phyloP scores from a whole-genome alignment of 345 rosid genomes.

The Arabis hirsuta region DNA sequence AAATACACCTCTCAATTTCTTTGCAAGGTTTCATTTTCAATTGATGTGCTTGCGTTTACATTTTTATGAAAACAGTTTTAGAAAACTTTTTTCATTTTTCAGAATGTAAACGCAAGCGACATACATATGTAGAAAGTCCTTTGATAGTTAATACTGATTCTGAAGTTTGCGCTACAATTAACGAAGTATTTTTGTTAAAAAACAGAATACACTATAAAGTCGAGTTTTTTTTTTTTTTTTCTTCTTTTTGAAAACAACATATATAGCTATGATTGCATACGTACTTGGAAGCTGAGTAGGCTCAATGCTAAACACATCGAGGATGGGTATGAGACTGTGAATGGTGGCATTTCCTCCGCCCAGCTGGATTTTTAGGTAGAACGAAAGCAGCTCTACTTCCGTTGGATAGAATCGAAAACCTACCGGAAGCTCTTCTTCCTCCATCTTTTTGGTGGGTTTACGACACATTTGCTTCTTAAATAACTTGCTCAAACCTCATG shows the following conservation, averaged over 20 bases:
- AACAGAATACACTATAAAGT: neutral
- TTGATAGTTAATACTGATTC: neutral
- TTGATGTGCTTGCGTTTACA: neutral
- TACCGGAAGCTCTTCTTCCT: slow-evolving; percentile 51
- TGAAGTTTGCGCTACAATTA: neutral
- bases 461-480: slow-evolving; percentile 1
- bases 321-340: slow-evolving; percentile 57
- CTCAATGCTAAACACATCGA: slow-evolving; percentile 40
- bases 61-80: neutral
- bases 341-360: slow-evolving; percentile 44
- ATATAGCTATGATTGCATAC: slow-evolving; percentile 21
- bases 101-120: neutral
- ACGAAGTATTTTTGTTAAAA: neutral
- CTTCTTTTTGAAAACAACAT: too few relatives aligned
- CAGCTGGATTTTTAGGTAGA: slow-evolving; percentile 49
- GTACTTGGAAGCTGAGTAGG: slow-evolving; percentile 41
- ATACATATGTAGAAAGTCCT: neutral
- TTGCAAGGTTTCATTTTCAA: neutral
- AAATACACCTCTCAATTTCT: neutral
- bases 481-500: slow-evolving; percentile 2
- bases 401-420: slow-evolving; percentile 70
- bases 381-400: slow-evolving; percentile 57
- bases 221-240: too few relatives aligned
- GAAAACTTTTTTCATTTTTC: neutral
- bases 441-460: slow-evolving; percentile 11